phyloP scores from a whole-genome alignment of 345 rosid genomes.

The Hirschfeldia incana region DNA sequence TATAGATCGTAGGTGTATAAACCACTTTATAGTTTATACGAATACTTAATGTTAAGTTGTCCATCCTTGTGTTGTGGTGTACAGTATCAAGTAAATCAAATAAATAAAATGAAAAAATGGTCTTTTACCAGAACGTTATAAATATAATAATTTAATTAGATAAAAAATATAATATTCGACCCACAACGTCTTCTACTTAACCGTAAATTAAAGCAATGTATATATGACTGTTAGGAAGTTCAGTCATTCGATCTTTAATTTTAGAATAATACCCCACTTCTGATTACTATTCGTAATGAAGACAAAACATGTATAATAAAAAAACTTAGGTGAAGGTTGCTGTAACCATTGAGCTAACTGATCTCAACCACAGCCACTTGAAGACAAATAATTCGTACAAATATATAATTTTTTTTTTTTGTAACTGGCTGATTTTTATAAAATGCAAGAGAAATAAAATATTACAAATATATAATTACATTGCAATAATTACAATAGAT shows the following conservation, averaged over 20 bases:
- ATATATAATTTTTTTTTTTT: conserved; percentile 22
- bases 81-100: neutral
- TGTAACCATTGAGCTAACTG: conserved; percentile 34
- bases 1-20: too few species aligned
- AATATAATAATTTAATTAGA: neutral
- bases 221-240: neutral
- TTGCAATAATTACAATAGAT: conserved; percentile 1
- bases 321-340: conserved; percentile 32
- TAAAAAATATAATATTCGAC: neutral
- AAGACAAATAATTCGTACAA: conserved; percentile 21
- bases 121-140: neutral
- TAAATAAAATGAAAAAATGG: neutral
- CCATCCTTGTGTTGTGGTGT: neutral
- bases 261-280: neutral
- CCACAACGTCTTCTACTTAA: neutral
- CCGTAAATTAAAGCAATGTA: neutral
- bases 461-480: conserved; percentile 20
- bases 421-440: too few species aligned
- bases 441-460: too few species aligned
- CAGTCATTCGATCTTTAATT: neutral
- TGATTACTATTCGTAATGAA: conserved; percentile 3
- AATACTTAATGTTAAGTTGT: neutral
- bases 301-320: neutral
- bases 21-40: too few species aligned
- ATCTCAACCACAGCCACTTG: conserved; percentile 36